These are phyloP conservation scores for Fermentozyma sake DNA, from an alignment of 1,139 yeast species.

Conservation along the genomic window DNA sequence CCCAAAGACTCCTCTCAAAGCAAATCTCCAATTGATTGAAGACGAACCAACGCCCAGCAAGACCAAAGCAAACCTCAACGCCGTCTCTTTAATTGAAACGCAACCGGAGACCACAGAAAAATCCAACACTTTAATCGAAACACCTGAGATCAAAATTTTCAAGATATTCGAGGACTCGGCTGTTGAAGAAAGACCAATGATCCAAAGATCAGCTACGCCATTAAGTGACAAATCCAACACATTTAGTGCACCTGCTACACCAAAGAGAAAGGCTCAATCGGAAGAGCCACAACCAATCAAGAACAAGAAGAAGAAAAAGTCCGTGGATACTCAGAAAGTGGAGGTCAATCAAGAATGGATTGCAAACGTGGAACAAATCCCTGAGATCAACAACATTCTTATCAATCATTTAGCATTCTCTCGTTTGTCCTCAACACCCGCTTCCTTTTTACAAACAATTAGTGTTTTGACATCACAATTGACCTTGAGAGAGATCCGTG, in stretches of 20 bases:
- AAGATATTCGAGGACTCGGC: slow-evolving; percentile 13
- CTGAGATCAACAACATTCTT: slow-evolving; percentile 58
- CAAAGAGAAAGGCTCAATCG: slow-evolving; percentile 23
- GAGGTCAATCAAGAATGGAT: slow-evolving; percentile 25
- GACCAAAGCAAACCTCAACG: too few species aligned
- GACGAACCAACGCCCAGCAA: slow-evolving; percentile 13
- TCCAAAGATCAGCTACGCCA: slow-evolving; percentile 16
- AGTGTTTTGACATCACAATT: slow-evolving; percentile 44
- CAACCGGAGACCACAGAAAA: slow-evolving; percentile 4
- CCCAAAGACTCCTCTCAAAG: slow-evolving; percentile 11
- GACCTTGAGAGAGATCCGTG: slow-evolving; percentile 46
- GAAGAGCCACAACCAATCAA: slow-evolving; percentile 24
- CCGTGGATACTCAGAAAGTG: slow-evolving; percentile 12
- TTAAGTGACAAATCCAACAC: slow-evolving; percentile 24
- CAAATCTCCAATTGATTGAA: slow-evolving; percentile 2
- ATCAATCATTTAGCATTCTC: slow-evolving; percentile 89
- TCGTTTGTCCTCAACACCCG: slow-evolving; percentile 80
- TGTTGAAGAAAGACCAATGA: slow-evolving; percentile 1
- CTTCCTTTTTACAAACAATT: slow-evolving; percentile 60
- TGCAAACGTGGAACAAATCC: slow-evolving; percentile 33
- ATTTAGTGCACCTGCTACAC: slow-evolving; percentile 12
- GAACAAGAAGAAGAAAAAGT: slow-evolving; percentile 10
- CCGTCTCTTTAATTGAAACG: slow-evolving; percentile 13
- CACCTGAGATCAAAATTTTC: slow-evolving; percentile 6
- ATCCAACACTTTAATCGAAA: slow-evolving; percentile 14